A percentile compares a stretch with the other conserved stretches of the same genome.
Evolutionary conservation across 1,139 yeast genomes (phyloP).

Genomic region (Sugiyamaella xylanicola): DNA sequence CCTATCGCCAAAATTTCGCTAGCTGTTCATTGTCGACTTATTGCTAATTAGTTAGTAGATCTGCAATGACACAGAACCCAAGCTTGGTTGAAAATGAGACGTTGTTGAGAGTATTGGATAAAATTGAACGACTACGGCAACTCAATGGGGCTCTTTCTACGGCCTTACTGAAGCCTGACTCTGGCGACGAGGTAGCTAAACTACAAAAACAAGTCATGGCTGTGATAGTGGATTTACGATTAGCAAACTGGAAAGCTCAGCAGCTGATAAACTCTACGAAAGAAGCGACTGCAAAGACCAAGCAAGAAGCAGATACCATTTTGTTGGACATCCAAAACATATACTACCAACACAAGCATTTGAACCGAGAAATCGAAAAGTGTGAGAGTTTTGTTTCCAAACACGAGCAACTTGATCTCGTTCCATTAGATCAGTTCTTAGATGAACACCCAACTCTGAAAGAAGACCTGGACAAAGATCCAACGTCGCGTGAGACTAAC

Average conservation of each 20-base stretch:
- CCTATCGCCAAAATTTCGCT: background rate
- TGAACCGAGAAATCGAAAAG: constrained; percentile 37
- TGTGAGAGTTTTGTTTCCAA: constrained; percentile 37
- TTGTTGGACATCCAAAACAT: constrained; percentile 41
- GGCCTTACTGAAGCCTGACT: background rate
- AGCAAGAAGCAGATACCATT: constrained; percentile 36
- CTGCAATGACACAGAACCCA: constrained; percentile 10
- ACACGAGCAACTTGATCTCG: constrained; percentile 38
- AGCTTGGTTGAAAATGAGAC: constrained; percentile 4
- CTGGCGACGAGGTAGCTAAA: background rate
- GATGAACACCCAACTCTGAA: constrained; percentile 32
- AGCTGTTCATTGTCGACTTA: background rate
- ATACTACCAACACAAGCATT: constrained; percentile 40
- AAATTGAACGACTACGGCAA: background rate
- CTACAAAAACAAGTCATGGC: constrained; percentile 31
- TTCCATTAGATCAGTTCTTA: constrained; percentile 37
- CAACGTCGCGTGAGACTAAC: constrained; percentile 14
- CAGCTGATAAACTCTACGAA: constrained; percentile 29
- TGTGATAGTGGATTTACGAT: constrained; percentile 33
- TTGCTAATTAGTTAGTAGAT: background rate
- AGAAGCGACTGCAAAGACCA: constrained; percentile 31
- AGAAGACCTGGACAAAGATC: constrained; percentile 1
- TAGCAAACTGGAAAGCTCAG: constrained; percentile 36
- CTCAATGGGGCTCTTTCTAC: background rate
- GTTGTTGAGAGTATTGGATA: background rate